phyloP scores from a whole-genome alignment of 768 basidiomycete genomes.

The Hortiboletus flavorubellus region DNA sequence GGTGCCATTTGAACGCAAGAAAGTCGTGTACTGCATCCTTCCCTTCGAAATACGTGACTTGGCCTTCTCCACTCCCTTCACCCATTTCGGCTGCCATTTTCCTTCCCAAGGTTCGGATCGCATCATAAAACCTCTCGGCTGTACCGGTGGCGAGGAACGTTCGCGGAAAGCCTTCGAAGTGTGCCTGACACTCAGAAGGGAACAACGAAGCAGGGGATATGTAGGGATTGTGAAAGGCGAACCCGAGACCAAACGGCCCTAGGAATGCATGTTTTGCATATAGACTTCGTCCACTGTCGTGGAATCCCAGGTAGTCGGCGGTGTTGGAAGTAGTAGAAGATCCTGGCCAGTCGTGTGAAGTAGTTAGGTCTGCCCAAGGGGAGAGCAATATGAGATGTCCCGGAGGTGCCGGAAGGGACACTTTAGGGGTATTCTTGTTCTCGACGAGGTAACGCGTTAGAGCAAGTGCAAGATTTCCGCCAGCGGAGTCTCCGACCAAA shows the following conservation, averaged over 20 bases:
- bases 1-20: slow-evolving; percentile 46
- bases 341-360: slow-evolving; percentile 37
- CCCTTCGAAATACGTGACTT: slow-evolving; percentile 48
- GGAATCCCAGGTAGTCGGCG: slow-evolving; percentile 25
- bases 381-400: slow-evolving; percentile 51
- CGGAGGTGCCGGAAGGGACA: slow-evolving; percentile 42
- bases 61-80: slow-evolving; percentile 22
- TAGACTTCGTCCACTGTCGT: slow-evolving; percentile 7
- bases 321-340: slow-evolving; percentile 39
- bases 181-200: slow-evolving; percentile 29
- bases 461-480: slow-evolving; percentile 67
- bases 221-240: slow-evolving; percentile 48
- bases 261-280: slow-evolving; percentile 43
- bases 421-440: slow-evolving; percentile 31
- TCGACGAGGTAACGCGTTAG: slow-evolving; percentile 61
- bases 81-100: slow-evolving; percentile 53
- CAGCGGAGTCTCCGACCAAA: slow-evolving; percentile 72
- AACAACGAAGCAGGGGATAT: slow-evolving; percentile 56
- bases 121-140: slow-evolving; percentile 56
- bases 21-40: slow-evolving; percentile 55
- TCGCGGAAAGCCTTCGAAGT: slow-evolving; percentile 56
- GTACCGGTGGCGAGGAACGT: slow-evolving; percentile 60
- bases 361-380: slow-evolving; percentile 50
- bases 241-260: slow-evolving; percentile 45
- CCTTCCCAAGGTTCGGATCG: slow-evolving; percentile 41